These are phyloP conservation scores for Epichloe baconii DNA, from an alignment of 2,329 filamentous ascomycete species.

Conservation along the genomic window DNA sequence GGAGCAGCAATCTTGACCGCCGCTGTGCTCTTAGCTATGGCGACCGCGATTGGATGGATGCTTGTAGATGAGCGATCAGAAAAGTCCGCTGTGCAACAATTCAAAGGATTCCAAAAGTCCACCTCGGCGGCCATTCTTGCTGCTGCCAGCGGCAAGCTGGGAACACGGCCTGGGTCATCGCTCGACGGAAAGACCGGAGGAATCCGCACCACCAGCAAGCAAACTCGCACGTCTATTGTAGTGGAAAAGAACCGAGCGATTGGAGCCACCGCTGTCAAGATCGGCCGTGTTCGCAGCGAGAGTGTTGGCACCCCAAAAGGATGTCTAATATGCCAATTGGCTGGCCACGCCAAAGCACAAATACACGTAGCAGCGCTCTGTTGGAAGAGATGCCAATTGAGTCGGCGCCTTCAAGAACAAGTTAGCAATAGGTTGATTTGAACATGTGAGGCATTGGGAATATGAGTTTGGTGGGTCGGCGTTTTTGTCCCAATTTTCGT, in stretches of 20 bases:
- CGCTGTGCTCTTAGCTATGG: constrained; percentile 38
- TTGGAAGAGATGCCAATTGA: constrained; percentile 1
- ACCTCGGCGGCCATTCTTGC: constrained; percentile 9
- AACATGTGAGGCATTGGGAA: neutral
- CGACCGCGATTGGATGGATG: constrained; percentile 39
- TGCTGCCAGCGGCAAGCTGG: constrained; percentile 6
- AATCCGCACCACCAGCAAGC: constrained; percentile 8
- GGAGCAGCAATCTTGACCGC: constrained; percentile 55
- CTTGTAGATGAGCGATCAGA: constrained; percentile 33
- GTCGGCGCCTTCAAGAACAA: neutral
- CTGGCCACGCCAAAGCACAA: constrained; percentile 16
- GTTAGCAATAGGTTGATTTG: neutral
- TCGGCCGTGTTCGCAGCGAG: constrained; percentile 11
- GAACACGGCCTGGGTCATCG: neutral
- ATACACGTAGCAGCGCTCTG: neutral
- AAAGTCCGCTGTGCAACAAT: constrained; percentile 18
- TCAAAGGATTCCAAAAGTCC: constrained; percentile 14
- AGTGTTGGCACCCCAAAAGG: constrained; percentile 10
- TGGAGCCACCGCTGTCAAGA: constrained; percentile 7
- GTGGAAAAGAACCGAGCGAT: constrained; percentile 9
- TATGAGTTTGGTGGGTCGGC: neutral
- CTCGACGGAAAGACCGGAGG: constrained; percentile 12
- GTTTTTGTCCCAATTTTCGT: neutral
- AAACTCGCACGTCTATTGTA: constrained; percentile 11
- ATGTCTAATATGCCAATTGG: constrained; percentile 24